Conservation (phyloP, 2,329 filamentous ascomycete species). For the Phyllosticta capitalensis region DNA sequence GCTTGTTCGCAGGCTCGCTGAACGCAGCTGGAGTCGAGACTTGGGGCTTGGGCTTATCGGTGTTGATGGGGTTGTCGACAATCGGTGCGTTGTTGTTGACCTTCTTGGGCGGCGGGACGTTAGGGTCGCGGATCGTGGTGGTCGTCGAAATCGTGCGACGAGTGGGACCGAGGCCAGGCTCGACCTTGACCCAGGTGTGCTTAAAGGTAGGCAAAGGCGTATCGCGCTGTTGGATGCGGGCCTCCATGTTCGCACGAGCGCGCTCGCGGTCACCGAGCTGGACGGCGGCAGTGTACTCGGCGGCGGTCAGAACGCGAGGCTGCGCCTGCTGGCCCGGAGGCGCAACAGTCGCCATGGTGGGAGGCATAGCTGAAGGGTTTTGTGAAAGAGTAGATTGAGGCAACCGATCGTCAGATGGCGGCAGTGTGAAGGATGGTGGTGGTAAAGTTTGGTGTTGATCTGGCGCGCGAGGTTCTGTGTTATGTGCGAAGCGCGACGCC, state of each 20-base stretch:
- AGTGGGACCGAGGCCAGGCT: background rate
- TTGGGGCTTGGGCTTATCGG: background rate
- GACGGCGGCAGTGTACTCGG: conserved; percentile 23
- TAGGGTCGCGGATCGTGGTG: background rate
- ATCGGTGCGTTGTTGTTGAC: background rate
- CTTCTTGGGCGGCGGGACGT: no score
- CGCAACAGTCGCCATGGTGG: background rate
- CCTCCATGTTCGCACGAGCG: background rate
- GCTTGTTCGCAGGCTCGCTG: background rate
- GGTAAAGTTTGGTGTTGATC: conserved; percentile 21
- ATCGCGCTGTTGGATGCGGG: background rate
- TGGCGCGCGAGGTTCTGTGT: conserved; percentile 14
- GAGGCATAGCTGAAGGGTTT: background rate
- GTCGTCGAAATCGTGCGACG: background rate
- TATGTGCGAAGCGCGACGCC: conserved; percentile 4
- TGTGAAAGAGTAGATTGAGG: background rate
- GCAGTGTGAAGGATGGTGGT: conserved; percentile 17
- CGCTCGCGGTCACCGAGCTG: background rate
- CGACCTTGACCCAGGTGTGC: background rate
- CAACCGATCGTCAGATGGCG: background rate
- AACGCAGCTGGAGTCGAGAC: background rate
- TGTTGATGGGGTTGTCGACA: background rate
- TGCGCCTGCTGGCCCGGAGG: conserved; percentile 20
- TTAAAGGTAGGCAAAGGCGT: background rate
- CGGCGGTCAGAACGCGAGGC: conserved; percentile 15